These are phyloP conservation scores for Fusarium continuum DNA, from an alignment of 2,329 filamentous ascomycete species.

Conservation along the genomic window DNA sequence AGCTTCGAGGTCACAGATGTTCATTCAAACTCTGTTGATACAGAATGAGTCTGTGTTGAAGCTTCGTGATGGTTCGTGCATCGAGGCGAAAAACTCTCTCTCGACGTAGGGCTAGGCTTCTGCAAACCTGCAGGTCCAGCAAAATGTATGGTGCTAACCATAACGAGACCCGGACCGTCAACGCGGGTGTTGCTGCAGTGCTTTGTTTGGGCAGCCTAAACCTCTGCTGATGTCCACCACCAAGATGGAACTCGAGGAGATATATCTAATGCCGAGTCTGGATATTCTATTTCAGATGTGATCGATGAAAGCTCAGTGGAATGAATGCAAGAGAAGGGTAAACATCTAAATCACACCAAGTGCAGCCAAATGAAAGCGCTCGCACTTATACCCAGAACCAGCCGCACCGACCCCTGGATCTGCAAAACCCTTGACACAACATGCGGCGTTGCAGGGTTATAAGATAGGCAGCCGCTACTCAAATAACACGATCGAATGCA, in stretches of 20 bases:
- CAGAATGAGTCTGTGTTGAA: background rate
- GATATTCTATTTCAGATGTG: too few species aligned
- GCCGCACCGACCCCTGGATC: conserved; percentile 1
- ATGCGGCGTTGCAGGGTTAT: background rate
- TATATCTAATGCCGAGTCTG: background rate
- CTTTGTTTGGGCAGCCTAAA: background rate
- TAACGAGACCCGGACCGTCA: background rate
- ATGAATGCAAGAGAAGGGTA: background rate
- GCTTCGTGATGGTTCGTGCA: background rate
- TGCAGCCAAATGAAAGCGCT: background rate
- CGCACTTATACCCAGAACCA: conserved; percentile 15
- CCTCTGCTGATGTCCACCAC: background rate
- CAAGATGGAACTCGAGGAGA: background rate
- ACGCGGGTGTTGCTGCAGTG: background rate
- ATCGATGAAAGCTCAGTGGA: background rate
- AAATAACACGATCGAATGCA: background rate
- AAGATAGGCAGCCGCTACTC: background rate
- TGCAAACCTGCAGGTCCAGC: background rate
- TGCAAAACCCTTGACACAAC: conserved; percentile 7
- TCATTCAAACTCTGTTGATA: conserved; percentile 13
- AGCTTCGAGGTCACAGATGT: background rate
- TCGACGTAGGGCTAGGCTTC: background rate
- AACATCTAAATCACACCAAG: background rate
- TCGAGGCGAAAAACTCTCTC: background rate
- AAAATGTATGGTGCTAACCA: background rate